Conservation (phyloP, 2,329 filamentous ascomycete species). For the Stagonosporopsis cucurbitacearum region DNA sequence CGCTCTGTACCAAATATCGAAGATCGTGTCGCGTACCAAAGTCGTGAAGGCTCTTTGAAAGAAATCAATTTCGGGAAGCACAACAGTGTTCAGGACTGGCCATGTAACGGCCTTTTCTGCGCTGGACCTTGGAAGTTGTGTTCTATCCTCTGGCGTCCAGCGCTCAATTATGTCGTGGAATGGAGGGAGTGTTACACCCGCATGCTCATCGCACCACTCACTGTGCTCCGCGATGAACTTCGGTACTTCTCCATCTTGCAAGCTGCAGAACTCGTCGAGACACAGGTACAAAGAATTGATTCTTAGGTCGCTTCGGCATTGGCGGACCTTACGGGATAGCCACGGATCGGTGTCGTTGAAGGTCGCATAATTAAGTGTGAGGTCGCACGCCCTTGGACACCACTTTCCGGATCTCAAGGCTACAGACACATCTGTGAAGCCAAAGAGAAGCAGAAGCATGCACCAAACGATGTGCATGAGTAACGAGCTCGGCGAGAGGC, state of each 20-base stretch:
- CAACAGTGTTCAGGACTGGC: conserved; percentile 25
- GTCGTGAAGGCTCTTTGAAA: conserved; percentile 39
- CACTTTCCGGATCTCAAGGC: conserved; percentile 30
- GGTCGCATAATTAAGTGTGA: conserved; percentile 36
- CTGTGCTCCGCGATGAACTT: conserved; percentile 29
- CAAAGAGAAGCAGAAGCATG: conserved; percentile 15
- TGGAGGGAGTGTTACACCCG: conserved; percentile 33
- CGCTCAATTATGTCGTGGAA: conserved; percentile 33
- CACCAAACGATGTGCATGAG: conserved; percentile 29
- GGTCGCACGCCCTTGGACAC: conserved; percentile 41
- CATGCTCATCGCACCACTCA: conserved; percentile 31
- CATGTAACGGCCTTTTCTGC: conserved; percentile 30
- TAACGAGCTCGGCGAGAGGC: conserved; percentile 4
- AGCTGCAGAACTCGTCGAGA: conserved; percentile 33
- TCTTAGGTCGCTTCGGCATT: conserved; percentile 36
- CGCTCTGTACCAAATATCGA: background rate
- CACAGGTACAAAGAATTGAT: conserved; percentile 41
- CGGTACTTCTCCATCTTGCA: conserved; percentile 17
- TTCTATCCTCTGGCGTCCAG: conserved; percentile 29
- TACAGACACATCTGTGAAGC: conserved; percentile 16
- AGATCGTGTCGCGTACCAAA: conserved; percentile 26
- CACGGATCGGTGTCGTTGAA: conserved; percentile 42
- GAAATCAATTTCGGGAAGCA: conserved; percentile 31
- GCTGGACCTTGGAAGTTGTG: conserved; percentile 22
- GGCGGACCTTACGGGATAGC: conserved; percentile 34